Evolutionary conservation across 805 yeast species (phyloP), one percentile per base, ranked within the genome.

Genomic region (Soucietia sequanensis): DNA sequence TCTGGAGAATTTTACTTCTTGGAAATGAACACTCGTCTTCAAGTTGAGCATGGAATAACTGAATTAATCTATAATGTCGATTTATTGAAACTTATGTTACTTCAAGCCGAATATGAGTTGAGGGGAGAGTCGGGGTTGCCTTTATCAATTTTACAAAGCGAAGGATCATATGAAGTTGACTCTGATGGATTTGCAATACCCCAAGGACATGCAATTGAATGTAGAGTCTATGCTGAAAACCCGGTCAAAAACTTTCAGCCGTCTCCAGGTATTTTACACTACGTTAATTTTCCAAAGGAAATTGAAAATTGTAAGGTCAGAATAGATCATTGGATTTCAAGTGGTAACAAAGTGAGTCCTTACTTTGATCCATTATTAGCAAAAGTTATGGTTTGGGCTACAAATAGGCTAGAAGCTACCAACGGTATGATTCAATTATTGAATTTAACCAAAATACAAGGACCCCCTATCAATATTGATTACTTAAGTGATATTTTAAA

Each of bases 131-230:
- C 31, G 5, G 56, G 56, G 13, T 35, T 52, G 23, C 54, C 52
- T 9, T 22, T 35, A 15, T 38, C 37, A 2, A 4, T 39, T 6
- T 15, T 45, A 7, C 35, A 42, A 26, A n/a, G 20, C 13, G 30
- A 39, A 5, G 35, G 50, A 8, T 30, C 34, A 3, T 47, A 29
- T 14, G 10, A 17, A 4, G 35, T 27, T 18, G 33, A 20, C 2
- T 76, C 83, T 37, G 34, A 42, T 20, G 49, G 43, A n/a, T 32
- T 47, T 20, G 42, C 43, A 15, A 27, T 44, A n/a, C 54, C 57
- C 9, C 27, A 35, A 4, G 60, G 60, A 1, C 57, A 51, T 38
- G 54, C 58, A 7, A 50, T 54, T 34, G 59, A 54, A 34, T 52
- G 45, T 22, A 43, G 60, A 28, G 38, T 54, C 6, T 52, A 52